Evolutionary conservation across 1,284 basidiomycete genomes (phyloP), one percentile per base, ranked within the genome.

Genomic region (Ustilago bromivora): DNA sequence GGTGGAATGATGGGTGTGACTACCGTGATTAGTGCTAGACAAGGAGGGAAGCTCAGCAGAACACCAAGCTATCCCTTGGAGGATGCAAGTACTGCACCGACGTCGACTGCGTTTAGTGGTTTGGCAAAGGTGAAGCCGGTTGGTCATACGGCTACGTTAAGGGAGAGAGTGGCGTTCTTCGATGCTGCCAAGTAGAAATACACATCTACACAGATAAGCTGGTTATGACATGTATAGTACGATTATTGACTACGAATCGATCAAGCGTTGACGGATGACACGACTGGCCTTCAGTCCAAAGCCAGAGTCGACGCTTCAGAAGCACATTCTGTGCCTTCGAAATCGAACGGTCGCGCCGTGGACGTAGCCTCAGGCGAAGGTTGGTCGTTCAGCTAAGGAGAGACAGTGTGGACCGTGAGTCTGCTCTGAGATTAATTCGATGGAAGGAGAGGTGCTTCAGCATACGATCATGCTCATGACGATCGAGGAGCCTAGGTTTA

Each of bases 111-210:
- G 4, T 69, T 75, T 46, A 58, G 63, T 15, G 70, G 51, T 2
- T 28, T 60, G 35, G 53, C 57, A 6, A 77, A 71, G 28, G 54
- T 60, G 23, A 70, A 57, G 19, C 58, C 78, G 11, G 66, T 78
- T 4, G 76, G 71, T 8, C 71, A 73, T 13, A 54, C 46, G 15
- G 71, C 72, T 2, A 77, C 70, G 23, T 43, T 82, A 17, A 61
- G 57, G 41, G 80, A 82, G 58, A 56, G 80, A 4, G 79, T 80
- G 10, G 80, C 80, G 23, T 82, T 82, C 59, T 82, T 82, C 49
- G 79, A 82, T 53, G 23, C 67, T 36, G 71, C 61, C 34, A 72
- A 70, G 55, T 77, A 51, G 11, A 46, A 19, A 46, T 11, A 19
- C 43, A 8, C 6, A 46, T 41, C 2, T 41, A 15, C 13, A 7